These are phyloP conservation scores for Asterella californica DNA, from an alignment of 225 moss, liverwort and hornwort genomes.

Conservation along the genomic window DNA sequence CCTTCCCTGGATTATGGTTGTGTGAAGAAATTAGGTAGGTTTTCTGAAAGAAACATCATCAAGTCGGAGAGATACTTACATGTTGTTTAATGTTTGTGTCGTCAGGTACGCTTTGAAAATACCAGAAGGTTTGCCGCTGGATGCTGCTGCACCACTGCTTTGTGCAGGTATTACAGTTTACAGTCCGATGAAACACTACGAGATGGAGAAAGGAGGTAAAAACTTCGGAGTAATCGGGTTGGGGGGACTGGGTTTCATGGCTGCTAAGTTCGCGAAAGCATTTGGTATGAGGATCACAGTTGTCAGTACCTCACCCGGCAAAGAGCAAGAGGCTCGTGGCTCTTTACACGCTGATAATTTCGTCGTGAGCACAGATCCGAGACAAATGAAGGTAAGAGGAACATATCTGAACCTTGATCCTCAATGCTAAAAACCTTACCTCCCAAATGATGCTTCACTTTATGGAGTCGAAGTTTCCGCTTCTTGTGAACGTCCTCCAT, in stretches of 20 bases:
- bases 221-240: slow-evolving; percentile 47
- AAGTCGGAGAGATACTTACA: background rate
- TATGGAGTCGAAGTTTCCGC: background rate
- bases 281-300: slow-evolving; percentile 47
- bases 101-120: slow-evolving; percentile 44
- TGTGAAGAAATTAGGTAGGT: background rate
- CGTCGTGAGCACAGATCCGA: slow-evolving; percentile 45
- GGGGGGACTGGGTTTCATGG: slow-evolving; percentile 49
- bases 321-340: slow-evolving; percentile 44
- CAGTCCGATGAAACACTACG: slow-evolving; percentile 54
- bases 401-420: too few species aligned
- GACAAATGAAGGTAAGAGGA: slow-evolving; percentile 50
- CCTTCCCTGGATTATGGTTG: background rate
- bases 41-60: background rate
- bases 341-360: slow-evolving; percentile 47
- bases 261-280: slow-evolving; percentile 52
- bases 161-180: slow-evolving; percentile 73
- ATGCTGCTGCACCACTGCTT: slow-evolving; percentile 59
- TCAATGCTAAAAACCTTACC: too few species aligned
- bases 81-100: background rate
- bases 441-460: background rate
- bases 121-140: slow-evolving; percentile 40
- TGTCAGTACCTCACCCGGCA: slow-evolving; percentile 44
- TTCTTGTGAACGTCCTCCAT: too few species aligned
- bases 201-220: slow-evolving; percentile 50